These are phyloP conservation scores for Trichoderma gamsii DNA, from an alignment of 495 filamentous ascomycete species.

Conservation along the genomic window DNA sequence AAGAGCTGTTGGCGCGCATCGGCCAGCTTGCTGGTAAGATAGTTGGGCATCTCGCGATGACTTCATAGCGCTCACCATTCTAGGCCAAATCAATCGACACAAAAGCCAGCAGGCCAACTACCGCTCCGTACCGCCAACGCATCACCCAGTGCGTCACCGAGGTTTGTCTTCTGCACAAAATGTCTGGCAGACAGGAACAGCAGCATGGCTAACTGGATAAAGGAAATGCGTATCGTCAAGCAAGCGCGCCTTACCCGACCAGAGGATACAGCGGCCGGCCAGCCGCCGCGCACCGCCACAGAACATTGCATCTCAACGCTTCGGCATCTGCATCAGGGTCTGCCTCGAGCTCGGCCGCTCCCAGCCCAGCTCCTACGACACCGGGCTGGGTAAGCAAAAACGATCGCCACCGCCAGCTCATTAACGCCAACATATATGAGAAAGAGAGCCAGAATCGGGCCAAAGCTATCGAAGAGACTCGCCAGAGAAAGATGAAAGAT, in stretches of 20 bases:
- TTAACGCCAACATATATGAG: constrained; percentile 78
- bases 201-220: neutral
- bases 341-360: constrained; percentile 18
- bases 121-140: constrained; percentile 16
- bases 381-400: constrained; percentile 65
- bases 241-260: constrained; percentile 13
- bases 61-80: constrained; percentile 14
- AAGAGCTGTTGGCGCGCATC: constrained; percentile 71
- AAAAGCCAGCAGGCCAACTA: constrained; percentile 54
- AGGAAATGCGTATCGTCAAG: constrained; percentile 12
- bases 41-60: constrained; percentile 13
- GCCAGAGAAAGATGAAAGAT: constrained; percentile 52
- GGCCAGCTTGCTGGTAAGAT: constrained; percentile 63
- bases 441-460: constrained; percentile 63
- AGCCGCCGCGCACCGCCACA: constrained; percentile 55
- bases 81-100: constrained; percentile 79
- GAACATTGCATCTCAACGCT: constrained; percentile 66
- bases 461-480: constrained; percentile 68
- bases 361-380: constrained; percentile 23
- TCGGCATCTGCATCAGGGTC: neutral
- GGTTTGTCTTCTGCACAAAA: constrained; percentile 20
- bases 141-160: constrained; percentile 18
- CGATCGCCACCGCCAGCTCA: constrained; percentile 82
- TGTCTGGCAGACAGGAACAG: neutral
- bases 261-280: constrained; percentile 25